Percentiles rank a stretch among this genome's conserved stretches.
These are phyloP conservation scores for Exophiala viscosa DNA, from an alignment of 2,329 filamentous ascomycete species.

Conservation along the genomic window DNA sequence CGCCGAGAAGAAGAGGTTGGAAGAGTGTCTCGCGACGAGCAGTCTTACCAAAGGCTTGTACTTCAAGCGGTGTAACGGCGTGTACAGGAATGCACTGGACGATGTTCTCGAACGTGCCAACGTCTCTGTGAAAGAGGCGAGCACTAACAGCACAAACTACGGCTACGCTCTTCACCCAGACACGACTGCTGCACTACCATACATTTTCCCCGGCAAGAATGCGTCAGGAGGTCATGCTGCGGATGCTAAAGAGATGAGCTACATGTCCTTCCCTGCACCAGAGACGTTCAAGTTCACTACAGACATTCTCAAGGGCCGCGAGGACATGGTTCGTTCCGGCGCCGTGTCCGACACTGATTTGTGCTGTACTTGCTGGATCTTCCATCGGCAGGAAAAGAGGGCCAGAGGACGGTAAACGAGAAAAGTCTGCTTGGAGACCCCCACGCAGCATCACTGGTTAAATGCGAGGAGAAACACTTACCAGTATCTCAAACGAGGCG, in stretches of 20 bases:
- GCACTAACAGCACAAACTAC: neutral
- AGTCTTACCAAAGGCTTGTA: constrained; percentile 14
- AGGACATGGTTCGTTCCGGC: constrained; percentile 8
- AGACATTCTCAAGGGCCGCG: constrained; percentile 2
- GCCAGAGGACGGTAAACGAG: neutral
- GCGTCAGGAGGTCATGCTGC: no score
- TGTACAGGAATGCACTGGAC: constrained; percentile 13
- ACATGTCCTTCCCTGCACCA: neutral
- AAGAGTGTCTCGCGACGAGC: constrained; percentile 7
- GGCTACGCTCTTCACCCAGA: constrained; percentile 1
- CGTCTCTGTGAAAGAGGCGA: neutral
- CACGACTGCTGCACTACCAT: no score
- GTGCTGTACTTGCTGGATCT: constrained; percentile 5
- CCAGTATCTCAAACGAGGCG: no score
- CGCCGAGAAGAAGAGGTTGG: constrained; percentile 6
- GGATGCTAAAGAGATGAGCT: neutral
- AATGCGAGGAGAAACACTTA: no score
- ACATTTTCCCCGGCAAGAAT: no score
- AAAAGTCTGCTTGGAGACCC: neutral
- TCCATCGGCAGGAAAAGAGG: neutral
- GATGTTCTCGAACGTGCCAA: neutral
- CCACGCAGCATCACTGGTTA: no score
- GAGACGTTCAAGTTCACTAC: constrained; percentile 2
- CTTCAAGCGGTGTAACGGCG: constrained; percentile 22
- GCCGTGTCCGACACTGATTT: constrained; percentile 1